Base-by-base conservation (phyloP, 768 basidiomycete genomes). In the Tricholoma hemisulphureum region DNA sequence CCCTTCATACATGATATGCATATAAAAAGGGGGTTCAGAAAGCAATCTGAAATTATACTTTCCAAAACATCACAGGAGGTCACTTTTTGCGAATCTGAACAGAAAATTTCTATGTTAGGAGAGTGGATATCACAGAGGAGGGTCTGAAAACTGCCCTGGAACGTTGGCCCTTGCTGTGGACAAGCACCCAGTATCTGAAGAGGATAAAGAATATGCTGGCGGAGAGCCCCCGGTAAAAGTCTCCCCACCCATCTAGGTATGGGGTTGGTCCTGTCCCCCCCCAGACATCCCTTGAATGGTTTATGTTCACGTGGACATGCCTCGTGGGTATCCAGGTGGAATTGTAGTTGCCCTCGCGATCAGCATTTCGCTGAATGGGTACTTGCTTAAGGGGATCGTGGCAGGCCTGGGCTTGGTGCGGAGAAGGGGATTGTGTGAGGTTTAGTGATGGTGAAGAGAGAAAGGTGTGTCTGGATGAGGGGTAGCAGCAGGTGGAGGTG, bases 281-380 rank as follows among this genome's bases (percentile, higher is more conserved):
- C 45, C 41, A 65, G 64, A 85, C 87, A 57, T 74, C 83, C 20
- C 75, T 96, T 54, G 93, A 95, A 58, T 80, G 83, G 59, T 95
- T 95, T 78, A 91, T 97, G 90, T 84, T 84, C 41, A 81, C 84
- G 3, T 98, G 95, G 95, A 92, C 93, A 7, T 76, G 78, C 13
- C 86, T 98, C 62, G 93, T 98, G 51, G 94, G 94, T 98, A 60
- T 88, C 85, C 65, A 98, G 98, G 75, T 95, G 93, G 90, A n/a
- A 95, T 98, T 68, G 91, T 98, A 50, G 80, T 92, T 56, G 80
- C 91, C 14, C 83, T 99, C 21, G 89, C 86, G 2, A 81, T 96
- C 58, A 91, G 88, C 58, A 89, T 98, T 57, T 83, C 87, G 56
- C 78, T 99, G 57, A 99, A 99, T 61, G 95, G 95, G 3, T 98